Evolutionary conservation across 108 stramenopile genomes (phyloP).

Genomic region (Schizochytrium sp.): DNA sequence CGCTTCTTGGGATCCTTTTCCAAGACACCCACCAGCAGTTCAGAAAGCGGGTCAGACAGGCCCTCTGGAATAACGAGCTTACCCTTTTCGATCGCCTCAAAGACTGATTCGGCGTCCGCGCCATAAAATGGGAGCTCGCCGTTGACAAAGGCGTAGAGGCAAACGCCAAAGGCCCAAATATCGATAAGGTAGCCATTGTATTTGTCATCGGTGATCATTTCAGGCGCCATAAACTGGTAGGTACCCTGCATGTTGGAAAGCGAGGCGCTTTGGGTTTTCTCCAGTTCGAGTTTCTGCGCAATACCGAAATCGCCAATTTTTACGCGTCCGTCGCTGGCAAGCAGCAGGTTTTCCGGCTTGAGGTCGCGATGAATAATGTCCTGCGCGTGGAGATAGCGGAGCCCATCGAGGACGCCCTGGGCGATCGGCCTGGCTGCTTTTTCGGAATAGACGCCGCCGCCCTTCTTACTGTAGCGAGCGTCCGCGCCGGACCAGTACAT

Average conservation of each 20-base stretch:
- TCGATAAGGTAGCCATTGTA: slow-evolving; percentile 4
- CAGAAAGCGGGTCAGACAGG: background rate
- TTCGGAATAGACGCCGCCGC: background rate
- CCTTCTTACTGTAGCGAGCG: slow-evolving; percentile 41
- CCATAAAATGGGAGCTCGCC: background rate
- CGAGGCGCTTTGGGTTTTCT: slow-evolving; percentile 58
- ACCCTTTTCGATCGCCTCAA: background rate
- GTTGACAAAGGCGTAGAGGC: background rate
- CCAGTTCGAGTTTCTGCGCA: slow-evolving; percentile 48
- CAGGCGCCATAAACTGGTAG: slow-evolving; percentile 55
- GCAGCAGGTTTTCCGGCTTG: slow-evolving; percentile 44
- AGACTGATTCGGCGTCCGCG: background rate
- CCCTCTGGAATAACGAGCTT: background rate
- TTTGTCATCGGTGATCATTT: slow-evolving; percentile 33
- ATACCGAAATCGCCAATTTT: slow-evolving; percentile 35
- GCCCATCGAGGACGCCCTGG: background rate
- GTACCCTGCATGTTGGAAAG: slow-evolving; percentile 33
- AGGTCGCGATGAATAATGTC: background rate
- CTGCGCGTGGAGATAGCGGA: background rate
- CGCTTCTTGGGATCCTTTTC: slow-evolving; percentile 61
- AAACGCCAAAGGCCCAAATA: slow-evolving; percentile 7
- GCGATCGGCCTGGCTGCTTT: background rate
- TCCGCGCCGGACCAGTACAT: slow-evolving; percentile 64
- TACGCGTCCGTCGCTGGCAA: background rate
- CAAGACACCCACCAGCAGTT: slow-evolving; percentile 58